Conservation (phyloP, 495 filamentous ascomycete species). For the Astrocystis sublimbata region DNA sequence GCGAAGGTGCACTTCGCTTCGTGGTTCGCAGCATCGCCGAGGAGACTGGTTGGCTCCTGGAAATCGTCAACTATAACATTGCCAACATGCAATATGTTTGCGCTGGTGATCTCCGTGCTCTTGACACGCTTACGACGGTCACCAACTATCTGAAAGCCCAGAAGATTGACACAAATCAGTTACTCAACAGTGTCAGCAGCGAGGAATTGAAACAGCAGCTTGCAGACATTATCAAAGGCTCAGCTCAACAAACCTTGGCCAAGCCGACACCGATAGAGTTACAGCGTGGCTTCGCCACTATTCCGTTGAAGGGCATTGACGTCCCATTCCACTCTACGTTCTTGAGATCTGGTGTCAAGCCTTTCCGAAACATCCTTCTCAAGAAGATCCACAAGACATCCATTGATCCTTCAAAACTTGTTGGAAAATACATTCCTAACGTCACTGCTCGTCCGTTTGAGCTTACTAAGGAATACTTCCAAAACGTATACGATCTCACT, state of each 20-base stretch:
- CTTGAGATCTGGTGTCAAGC: slow-evolving; percentile 95
- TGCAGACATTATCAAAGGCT: slow-evolving; percentile 81
- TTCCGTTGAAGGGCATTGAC: slow-evolving; percentile 94
- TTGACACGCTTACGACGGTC: slow-evolving; percentile 89
- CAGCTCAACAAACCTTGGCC: slow-evolving; percentile 77
- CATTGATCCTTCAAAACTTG: slow-evolving; percentile 92
- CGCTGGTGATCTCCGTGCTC: slow-evolving; percentile 92
- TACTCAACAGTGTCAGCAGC: slow-evolving; percentile 78
- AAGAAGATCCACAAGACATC: slow-evolving; percentile 99
- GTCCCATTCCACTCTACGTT: slow-evolving; percentile 99
- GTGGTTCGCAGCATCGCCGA: slow-evolving; percentile 91
- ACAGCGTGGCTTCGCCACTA: slow-evolving; percentile 93
- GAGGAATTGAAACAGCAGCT: slow-evolving; percentile 77
- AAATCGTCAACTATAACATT: slow-evolving; percentile 99
- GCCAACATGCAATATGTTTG: slow-evolving; percentile 98
- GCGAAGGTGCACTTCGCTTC: slow-evolving; percentile 92
- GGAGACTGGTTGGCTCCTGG: slow-evolving; percentile 89
- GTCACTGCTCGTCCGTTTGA: slow-evolving; percentile 95
- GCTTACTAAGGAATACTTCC: slow-evolving; percentile 97
- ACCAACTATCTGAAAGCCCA: slow-evolving; percentile 93
- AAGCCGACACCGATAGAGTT: slow-evolving; percentile 88
- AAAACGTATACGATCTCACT: slow-evolving; percentile 93
- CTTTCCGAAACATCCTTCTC: slow-evolving; percentile 92
- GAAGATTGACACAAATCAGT: slow-evolving; percentile 91
- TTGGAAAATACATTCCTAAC: slow-evolving; percentile 99